Percentiles rank a stretch among this genome's conserved stretches.
Evolutionary conservation across 2,329 filamentous ascomycete genomes (phyloP).

Genomic region (Lachnellula occidentalis): DNA sequence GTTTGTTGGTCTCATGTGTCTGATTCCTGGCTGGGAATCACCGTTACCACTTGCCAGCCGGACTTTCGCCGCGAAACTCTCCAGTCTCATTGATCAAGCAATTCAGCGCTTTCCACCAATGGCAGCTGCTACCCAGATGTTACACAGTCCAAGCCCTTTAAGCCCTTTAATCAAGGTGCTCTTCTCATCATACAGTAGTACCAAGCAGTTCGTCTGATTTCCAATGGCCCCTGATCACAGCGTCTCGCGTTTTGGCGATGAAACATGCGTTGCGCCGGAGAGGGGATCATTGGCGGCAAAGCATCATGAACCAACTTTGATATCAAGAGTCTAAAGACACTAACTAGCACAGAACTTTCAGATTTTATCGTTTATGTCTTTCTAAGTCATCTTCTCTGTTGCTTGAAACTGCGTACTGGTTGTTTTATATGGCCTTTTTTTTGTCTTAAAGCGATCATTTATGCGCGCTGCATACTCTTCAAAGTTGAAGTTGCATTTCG

Average conservation of each 20-base stretch:
- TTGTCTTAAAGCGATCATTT: not conserved
- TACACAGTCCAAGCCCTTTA: not conserved
- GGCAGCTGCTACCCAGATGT: not conserved
- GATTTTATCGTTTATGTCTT: not conserved
- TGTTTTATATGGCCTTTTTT: too few relatives aligned
- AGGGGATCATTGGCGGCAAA: not conserved
- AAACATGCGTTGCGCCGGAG: not conserved
- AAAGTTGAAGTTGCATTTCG: not conserved
- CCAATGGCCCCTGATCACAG: not conserved
- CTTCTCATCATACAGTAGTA: not conserved
- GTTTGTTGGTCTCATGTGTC: not conserved
- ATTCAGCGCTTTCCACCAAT: slow-evolving; percentile 3
- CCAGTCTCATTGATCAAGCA: not conserved
- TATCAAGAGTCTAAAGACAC: not conserved
- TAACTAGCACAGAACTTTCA: too few relatives aligned
- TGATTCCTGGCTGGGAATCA: slow-evolving; percentile 3
- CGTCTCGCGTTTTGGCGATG: slow-evolving; percentile 3
- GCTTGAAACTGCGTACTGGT: not conserved
- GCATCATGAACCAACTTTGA: not conserved
- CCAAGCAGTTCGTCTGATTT: not conserved
- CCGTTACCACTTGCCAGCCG: slow-evolving; percentile 1
- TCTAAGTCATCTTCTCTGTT: not conserved
- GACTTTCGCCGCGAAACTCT: not conserved
- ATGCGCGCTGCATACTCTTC: not conserved
- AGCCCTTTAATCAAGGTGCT: too few relatives aligned